Conservation (phyloP, 495 filamentous ascomycete species). For the Hypoxylon perforatum region DNA sequence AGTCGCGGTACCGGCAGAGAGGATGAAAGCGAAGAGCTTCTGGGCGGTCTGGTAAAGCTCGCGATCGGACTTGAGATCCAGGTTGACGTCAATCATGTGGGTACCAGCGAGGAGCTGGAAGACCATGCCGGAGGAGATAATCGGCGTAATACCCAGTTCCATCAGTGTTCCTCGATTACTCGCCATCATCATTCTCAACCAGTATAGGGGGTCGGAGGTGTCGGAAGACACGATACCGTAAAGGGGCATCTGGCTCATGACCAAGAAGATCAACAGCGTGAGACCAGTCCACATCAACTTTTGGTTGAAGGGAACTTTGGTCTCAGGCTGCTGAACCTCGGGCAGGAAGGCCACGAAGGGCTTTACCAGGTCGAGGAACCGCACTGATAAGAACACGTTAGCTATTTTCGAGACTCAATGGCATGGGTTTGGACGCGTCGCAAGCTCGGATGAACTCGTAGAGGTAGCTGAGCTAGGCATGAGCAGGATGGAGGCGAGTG, state of each 20-base stretch:
- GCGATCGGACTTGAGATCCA: slow-evolving; percentile 98
- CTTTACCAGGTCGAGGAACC: slow-evolving; percentile 99
- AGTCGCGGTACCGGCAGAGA: slow-evolving; percentile 95
- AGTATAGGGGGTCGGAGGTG: slow-evolving; percentile 97
- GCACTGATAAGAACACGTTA: slow-evolving; percentile 71
- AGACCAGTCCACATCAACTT: slow-evolving; percentile 99
- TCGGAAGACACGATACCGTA: slow-evolving; percentile 97
- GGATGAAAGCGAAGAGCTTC: slow-evolving; percentile 98
- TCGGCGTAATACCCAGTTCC: slow-evolving; percentile 98
- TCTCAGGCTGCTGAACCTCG: slow-evolving; percentile 97
- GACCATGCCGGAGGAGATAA: slow-evolving; percentile 99
- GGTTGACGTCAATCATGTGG: slow-evolving; percentile 99
- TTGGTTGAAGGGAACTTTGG: slow-evolving; percentile 97
- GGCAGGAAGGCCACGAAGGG: slow-evolving; percentile 98
- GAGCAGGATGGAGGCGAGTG: slow-evolving; percentile 33
- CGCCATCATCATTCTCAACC: slow-evolving; percentile 99
- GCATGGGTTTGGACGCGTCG: slow-evolving; percentile 52
- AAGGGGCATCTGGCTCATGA: slow-evolving; percentile 99
- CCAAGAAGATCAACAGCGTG: slow-evolving; percentile 97
- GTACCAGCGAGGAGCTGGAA: slow-evolving; percentile 99
- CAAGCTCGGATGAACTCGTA: slow-evolving; percentile 36
- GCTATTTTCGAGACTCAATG: slow-evolving; percentile 44
- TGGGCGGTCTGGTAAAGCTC: slow-evolving; percentile 99
- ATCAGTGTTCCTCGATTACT: slow-evolving; percentile 99
- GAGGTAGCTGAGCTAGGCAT: slow-evolving; percentile 44